These are phyloP conservation scores for Ceratobasidium papillatum DNA, from an alignment of 1,284 basidiomycete species.

Conservation along the genomic window DNA sequence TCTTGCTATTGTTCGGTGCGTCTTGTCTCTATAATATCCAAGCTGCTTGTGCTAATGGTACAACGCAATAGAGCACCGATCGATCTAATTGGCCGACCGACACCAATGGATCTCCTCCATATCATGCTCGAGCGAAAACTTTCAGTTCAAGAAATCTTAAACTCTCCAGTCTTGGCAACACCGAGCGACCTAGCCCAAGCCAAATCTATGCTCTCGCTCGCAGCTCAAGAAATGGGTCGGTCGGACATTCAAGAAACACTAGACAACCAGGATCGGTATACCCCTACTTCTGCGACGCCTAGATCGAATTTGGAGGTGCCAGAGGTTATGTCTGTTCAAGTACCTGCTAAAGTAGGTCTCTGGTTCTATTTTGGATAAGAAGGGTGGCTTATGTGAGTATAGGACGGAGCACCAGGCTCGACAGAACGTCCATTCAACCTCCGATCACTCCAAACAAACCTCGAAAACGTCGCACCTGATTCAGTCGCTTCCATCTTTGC, in stretches of 20 bases:
- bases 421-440: slow-evolving; percentile 75
- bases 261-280: slow-evolving; percentile 56
- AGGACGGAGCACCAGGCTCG: not conserved
- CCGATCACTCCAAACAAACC: slow-evolving; percentile 70
- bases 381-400: not conserved
- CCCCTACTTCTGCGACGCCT: slow-evolving; percentile 52
- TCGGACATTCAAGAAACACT: slow-evolving; percentile 64
- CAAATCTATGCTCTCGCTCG: slow-evolving; percentile 64
- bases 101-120: slow-evolving; percentile 55
- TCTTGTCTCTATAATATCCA: not conserved
- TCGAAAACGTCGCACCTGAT: slow-evolving; percentile 70
- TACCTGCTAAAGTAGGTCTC: not conserved
- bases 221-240: slow-evolving; percentile 66
- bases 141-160: slow-evolving; percentile 62
- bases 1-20: slow-evolving; percentile 63
- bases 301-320: slow-evolving; percentile 62
- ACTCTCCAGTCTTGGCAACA: slow-evolving; percentile 64
- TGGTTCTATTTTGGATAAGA: not conserved
- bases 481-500: slow-evolving; percentile 68
- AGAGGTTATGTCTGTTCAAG: slow-evolving; percentile 63
- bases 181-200: slow-evolving; percentile 53
- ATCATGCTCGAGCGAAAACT: slow-evolving; percentile 62
- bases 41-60: not conserved
- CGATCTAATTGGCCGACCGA: slow-evolving; percentile 24
- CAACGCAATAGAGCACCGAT: slow-evolving; percentile 22